A percentile compares a stretch with the other conserved stretches of the same genome.
Evolutionary conservation across 441 rosid species (phyloP).

Genomic region (Mallotus japonicus): DNA sequence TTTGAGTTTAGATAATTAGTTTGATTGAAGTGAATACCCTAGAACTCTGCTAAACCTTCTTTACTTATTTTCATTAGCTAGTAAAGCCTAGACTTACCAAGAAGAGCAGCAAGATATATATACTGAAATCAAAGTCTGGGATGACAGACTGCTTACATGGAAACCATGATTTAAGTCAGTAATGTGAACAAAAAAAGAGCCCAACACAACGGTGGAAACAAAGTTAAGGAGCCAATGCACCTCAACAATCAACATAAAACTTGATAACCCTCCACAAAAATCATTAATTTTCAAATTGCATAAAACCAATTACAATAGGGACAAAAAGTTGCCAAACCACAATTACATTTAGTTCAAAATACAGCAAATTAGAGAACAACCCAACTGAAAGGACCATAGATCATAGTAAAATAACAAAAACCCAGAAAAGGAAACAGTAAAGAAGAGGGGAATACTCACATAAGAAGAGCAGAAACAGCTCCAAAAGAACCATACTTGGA

Average conservation of each 20-base stretch:
- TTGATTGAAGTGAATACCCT: not conserved
- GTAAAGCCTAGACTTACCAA: constrained; percentile 3
- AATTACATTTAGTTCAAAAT: not conserved
- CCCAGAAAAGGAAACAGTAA: constrained; percentile 20
- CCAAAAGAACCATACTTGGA: constrained; percentile 26
- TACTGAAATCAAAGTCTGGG: constrained; percentile 7
- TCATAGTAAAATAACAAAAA: constrained; percentile 27
- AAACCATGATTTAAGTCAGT: not conserved
- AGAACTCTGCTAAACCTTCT: not conserved
- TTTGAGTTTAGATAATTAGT: not conserved
- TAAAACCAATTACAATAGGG: not conserved
- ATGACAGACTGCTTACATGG: not conserved
- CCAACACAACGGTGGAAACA: constrained; percentile 12
- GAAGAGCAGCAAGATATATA: constrained; percentile 10
- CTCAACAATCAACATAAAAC: not conserved
- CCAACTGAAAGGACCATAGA: constrained; percentile 27
- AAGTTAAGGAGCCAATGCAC: constrained; percentile 12
- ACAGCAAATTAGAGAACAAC: constrained; percentile 11
- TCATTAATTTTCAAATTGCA: constrained; percentile 10
- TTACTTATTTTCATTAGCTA: not conserved
- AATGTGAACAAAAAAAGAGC: constrained; percentile 3
- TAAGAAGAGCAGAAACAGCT: constrained; percentile 37
- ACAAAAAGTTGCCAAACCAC: constrained; percentile 9
- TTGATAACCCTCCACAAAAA: not conserved
- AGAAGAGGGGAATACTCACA: constrained; percentile 38